Base-by-base conservation (phyloP, 2,329 filamentous ascomycete species). In the Escovopsis weberi region DNA sequence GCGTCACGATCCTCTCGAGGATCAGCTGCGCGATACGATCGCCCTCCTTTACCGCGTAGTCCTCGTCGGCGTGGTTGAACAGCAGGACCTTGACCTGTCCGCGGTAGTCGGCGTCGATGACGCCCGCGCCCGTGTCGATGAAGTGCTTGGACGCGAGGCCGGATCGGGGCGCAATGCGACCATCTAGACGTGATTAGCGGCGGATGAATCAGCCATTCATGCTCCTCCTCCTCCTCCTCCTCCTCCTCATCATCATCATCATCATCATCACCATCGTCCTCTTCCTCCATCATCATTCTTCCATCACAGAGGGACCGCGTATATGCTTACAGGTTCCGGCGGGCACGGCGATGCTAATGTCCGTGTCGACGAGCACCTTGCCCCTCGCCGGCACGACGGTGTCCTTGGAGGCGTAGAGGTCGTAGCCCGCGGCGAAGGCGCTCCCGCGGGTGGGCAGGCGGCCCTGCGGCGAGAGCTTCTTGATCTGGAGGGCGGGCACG, bases 61-160 rank as follows among this genome's bases (percentile, higher is more conserved):
- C 87, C 35, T 66, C 65, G 40, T 94, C 87, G 41, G 74, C 74
- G 62, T 94, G 81, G 67, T 98, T 98, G 64, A 96, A 96, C 41
- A 98, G 75, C 51, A 98, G 72, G 26, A 98, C 83, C 70, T 93
- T 94, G 55, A 98, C 82, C 52, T 84, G 84, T 18, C 91, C 91
- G 33, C 91, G 77, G 69, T 98, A 98, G 64, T 98, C 91, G 32
- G 89, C 88, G 62, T 98, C 91, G 54, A 98, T 96, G 50, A 98
- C 91, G 43, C 91, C 91, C 0, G 91, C 91, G 48, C 93, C 87
- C 0, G 85, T 91, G 62, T 95, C 87, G 60, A 98, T 96, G 65
- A 88, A 91, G 67, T 96, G 79, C 69, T 98, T 98, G 47, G 80
- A 72, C 2, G 89, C 89, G 33, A 94, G 80, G 39, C 87, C 87